Evolutionary conservation across 345 rosid genomes (phyloP), one percentile per base, ranked within the genome.

Genomic region (Syzygium aqueum): DNA sequence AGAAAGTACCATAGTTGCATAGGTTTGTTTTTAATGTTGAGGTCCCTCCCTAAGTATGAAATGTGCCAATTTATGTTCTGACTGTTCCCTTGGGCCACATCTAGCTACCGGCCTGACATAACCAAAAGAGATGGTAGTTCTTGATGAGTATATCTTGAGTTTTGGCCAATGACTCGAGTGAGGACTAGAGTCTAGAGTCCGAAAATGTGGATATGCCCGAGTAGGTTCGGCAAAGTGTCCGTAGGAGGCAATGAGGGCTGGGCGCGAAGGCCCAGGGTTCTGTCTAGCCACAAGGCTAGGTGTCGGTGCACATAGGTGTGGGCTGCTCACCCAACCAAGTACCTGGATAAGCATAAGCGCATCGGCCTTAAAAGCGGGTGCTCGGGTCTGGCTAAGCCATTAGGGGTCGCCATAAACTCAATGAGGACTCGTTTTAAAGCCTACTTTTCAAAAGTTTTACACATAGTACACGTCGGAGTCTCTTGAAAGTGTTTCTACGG

Each of bases 191-290:
- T 30, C 11, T 33, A 19, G 4, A 33, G 78, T 30, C 78, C 12
- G 25, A 17, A 17, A 2, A 65, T 65, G 77, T 2, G 12, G 43
- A 67, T 33, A 67, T 9, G 78, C 22, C 46, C 13, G 3, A 21
- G 46, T 21, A 33, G 46, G 78, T 4, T 19, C 4, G 78, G 46
- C 23, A 0, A 33, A 23, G 46, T 8, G 23, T 33, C 13, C 0
- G 78, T 10, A 30, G 23, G 0, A 17, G 13, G 19, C 23, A 65
- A 3, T 22, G 1, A 27, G n/a, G 13, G 10, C 3, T 0, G 46
- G 23, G 2, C 23, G 11, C 3, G 1, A 30, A 43, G 77, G 77
- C 11, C 37, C 14, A 0, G 33, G 67, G 14, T 61, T 30, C 67
- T 61, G 33, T 17, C 67, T 0, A 2, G 17, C 37, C 73, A 6